phyloP scores from a whole-genome alignment of 768 basidiomycete species.

The Tricholoma sp. region DNA sequence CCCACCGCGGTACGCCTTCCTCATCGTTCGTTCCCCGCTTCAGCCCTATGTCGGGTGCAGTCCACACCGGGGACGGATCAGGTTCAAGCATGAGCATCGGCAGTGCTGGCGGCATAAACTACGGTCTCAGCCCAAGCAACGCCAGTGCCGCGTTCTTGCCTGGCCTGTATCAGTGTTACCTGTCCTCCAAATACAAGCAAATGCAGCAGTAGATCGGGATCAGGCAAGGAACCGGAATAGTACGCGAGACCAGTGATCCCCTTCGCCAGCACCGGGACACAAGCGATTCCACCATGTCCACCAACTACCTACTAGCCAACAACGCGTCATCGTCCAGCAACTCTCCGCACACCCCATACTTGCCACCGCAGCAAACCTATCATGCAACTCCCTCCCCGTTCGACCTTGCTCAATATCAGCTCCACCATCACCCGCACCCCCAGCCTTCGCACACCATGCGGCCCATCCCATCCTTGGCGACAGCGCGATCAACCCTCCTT shows the following conservation, averaged over 20 bases:
- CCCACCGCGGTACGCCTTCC: conserved; percentile 42
- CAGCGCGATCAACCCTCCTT: too few species aligned
- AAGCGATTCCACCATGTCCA: conserved; percentile 20
- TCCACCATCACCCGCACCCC: conserved; percentile 26
- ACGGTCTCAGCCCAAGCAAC: conserved; percentile 55
- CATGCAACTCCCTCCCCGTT: conserved; percentile 40
- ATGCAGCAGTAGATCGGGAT: conserved; percentile 21
- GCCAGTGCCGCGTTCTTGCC: conserved; percentile 78
- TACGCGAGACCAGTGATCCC: conserved; percentile 29
- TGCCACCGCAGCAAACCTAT: conserved; percentile 33
- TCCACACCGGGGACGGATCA: conserved; percentile 22
- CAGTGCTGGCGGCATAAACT: conserved; percentile 36
- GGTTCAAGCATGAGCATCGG: conserved; percentile 34
- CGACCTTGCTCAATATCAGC: conserved; percentile 36
- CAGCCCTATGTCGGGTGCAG: conserved; percentile 13
- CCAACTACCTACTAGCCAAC: conserved; percentile 25
- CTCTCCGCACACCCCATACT: conserved; percentile 35
- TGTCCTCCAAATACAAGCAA: conserved; percentile 43
- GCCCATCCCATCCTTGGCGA: conserved; percentile 80
- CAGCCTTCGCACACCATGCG: conserved; percentile 21
- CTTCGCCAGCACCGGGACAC: conserved; percentile 14
- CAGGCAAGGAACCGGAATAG: conserved; percentile 24
- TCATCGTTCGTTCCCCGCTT: conserved; percentile 46
- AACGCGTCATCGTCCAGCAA: conserved; percentile 27
- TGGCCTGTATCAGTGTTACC: conserved; percentile 63